Evolutionary conservation across 2,329 filamentous ascomycete genomes (phyloP), one percentile per base, ranked within the genome.

Genomic region (Alternaria brassicae): DNA sequence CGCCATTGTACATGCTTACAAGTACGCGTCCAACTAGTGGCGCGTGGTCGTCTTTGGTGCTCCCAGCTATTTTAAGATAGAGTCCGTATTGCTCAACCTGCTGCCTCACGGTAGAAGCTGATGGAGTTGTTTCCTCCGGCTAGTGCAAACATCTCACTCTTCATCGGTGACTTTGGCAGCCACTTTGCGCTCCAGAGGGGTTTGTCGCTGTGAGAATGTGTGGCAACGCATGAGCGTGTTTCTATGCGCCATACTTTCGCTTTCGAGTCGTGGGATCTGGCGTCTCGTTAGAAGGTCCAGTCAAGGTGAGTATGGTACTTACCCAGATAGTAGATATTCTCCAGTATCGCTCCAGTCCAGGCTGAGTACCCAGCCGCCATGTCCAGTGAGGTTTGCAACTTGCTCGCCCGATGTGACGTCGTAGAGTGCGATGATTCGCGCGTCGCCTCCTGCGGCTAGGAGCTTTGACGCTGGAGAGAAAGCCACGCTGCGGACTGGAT

Each of bases 161-260:
- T 70, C 2, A 65, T 65, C 1, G 68, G 60, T 10, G 66, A 63
- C 58, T 78, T 79, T 0, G 77, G 77, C 53, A 80, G 55, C 78
- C 78, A 80, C 58, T 71, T 77, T 10, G 72, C 77, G 8, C 71
- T 65, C 78, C 78, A 80, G 9, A 80, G 58, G 1, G 75, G 72
- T 62, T 77, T 77, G 37, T 79, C 93, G 6, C 91, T 93, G 81
- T 98, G 93, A 58, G 90, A 93, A 75, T 97, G 92, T 9, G 95
- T 99, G 12, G 94, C 93, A 42, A 99, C 95, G 74, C 95, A 98
- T 4, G 85, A 84, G 56, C 88, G 86, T 32, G 89, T 86, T 70
- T 97, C 93, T 59, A 97, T 86, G 28, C 92, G 94, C 95, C 95
- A 99, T 28, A 98, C 91, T 79, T 97, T 97, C 61, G 91, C 92